Evolutionary conservation across 495 filamentous ascomycete species (phyloP), one percentile per base, ranked within the genome.

Genomic region (Penicillium parvum): DNA sequence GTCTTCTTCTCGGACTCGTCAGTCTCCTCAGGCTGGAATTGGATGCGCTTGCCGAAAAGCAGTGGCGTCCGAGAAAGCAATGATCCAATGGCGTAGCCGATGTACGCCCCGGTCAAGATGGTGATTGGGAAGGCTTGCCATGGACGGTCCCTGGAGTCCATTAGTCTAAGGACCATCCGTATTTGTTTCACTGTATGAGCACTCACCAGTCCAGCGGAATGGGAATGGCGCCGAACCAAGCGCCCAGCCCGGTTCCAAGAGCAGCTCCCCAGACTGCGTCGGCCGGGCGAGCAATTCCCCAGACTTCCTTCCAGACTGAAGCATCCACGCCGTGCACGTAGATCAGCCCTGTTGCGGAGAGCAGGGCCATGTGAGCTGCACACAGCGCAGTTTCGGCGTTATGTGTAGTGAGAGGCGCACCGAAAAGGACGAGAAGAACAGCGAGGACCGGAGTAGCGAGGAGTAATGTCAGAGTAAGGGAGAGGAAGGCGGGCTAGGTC

Each of bases 91-190:
- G 69, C 72, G 61, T 74, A 85, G 4, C 86, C 86, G 14, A 79
- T 52, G 65, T 88, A 88, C 8, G 79, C 80, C 7, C 86, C 86
- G 1, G 73, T 73, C 2, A 90, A 57, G 40, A 98, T 86, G 0
- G 92, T 97, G 22, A 97, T 85, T 2, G 92, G 92, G 83, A 89
- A 98, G 60, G 85, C 87, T 75, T 98, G 92, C 92, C 92, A 98
- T 50, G 95, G 90, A 15, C 92, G 82, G 57, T 88, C 84, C 82
- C 79, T 82, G 16, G 32, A 34, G 8, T 18, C 38, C 35, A 21
- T 53, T 23, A 52, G 49, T 44, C 46, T 43, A 34, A 15, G 3
- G n/a, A n/a, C n/a, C n/a, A 30, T 15, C 28, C n/a, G 12, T 1
- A 30, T n/a, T 28, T 25, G 28, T 11, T 28, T 17, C 26, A 29